These are phyloP conservation scores for Tubosaeta sp. DNA, from an alignment of 768 basidiomycete species.

Conservation along the genomic window DNA sequence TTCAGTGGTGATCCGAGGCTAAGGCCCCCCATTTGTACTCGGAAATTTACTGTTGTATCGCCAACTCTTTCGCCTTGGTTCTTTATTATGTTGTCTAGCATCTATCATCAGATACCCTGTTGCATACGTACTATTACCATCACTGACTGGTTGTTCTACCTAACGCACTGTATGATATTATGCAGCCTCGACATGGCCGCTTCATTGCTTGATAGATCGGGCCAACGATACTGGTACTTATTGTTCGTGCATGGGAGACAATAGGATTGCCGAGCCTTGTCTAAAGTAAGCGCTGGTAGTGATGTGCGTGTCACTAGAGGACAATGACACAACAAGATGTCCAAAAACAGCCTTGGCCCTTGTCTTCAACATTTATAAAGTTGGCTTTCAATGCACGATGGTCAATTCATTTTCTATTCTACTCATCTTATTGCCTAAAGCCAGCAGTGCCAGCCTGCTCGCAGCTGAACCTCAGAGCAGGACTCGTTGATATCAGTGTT, in stretches of 20 bases:
- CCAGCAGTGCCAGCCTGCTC: constrained; percentile 22
- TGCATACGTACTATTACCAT: constrained; percentile 32
- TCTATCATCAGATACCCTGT: constrained; percentile 33
- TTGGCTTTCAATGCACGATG: background rate
- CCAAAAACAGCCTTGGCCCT: background rate
- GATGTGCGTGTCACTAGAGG: background rate
- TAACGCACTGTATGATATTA: constrained; percentile 27
- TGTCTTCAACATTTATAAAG: constrained; percentile 21
- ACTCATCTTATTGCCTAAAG: constrained; percentile 1
- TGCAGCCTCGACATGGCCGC: constrained; percentile 1
- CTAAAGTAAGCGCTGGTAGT: background rate
- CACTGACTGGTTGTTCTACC: constrained; percentile 26
- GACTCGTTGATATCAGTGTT: constrained; percentile 1
- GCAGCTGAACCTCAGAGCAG: constrained; percentile 19
- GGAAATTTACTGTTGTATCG: constrained; percentile 27
- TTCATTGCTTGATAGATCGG: background rate
- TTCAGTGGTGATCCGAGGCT: constrained; percentile 37
- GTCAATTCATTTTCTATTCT: background rate
- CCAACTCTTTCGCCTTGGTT: constrained; percentile 22
- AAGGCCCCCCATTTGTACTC: constrained; percentile 14
- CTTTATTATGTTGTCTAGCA: constrained; percentile 25
- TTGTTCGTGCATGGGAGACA: constrained; percentile 4
- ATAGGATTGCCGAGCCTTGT: background rate
- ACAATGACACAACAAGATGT: constrained; percentile 19
- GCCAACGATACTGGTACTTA: constrained; percentile 4